Conservation (phyloP, 225 moss, liverwort and hornwort species). For the Bryum argenteum region DNA sequence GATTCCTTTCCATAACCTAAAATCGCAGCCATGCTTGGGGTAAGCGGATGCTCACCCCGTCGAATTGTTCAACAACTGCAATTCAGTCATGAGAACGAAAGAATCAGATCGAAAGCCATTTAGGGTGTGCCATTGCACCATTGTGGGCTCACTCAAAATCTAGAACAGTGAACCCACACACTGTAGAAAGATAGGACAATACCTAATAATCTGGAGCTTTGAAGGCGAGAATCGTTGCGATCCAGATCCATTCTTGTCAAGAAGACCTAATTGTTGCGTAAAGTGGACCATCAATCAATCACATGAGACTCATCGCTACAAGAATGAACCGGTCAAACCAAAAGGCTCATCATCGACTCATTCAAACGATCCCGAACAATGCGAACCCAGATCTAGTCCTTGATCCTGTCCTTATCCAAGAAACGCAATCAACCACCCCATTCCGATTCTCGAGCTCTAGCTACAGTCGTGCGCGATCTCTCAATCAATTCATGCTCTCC, state of each 20-base stretch:
- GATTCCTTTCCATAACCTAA: constrained; percentile 17
- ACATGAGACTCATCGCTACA: constrained; percentile 10
- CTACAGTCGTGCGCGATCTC: constrained; percentile 11
- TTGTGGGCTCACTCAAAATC: background rate
- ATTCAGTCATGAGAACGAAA: constrained; percentile 17
- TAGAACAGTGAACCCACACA: background rate
- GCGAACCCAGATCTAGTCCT: background rate
- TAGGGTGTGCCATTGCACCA: background rate
- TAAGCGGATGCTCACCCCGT: constrained; percentile 58
- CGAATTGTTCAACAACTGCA: constrained; percentile 20
- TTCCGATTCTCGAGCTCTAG: background rate
- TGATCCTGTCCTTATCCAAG: constrained; percentile 20
- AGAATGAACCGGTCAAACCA: background rate
- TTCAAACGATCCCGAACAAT: background rate
- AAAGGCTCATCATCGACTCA: background rate
- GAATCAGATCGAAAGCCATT: background rate
- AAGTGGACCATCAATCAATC: background rate
- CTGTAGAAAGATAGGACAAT: background rate
- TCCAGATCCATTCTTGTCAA: constrained; percentile 4
- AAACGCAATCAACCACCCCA: constrained; percentile 2
- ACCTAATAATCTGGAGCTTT: constrained; percentile 3
- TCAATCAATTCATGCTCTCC: constrained; percentile 19
- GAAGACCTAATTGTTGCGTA: constrained; percentile 29
- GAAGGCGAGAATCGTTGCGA: background rate
- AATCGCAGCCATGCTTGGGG: constrained; percentile 41